Percentiles rank a stretch among this genome's conserved stretches.
These are phyloP conservation scores for Thecamonas trahens DNA, from an alignment of 78 protist species.

Conservation along the genomic window DNA sequence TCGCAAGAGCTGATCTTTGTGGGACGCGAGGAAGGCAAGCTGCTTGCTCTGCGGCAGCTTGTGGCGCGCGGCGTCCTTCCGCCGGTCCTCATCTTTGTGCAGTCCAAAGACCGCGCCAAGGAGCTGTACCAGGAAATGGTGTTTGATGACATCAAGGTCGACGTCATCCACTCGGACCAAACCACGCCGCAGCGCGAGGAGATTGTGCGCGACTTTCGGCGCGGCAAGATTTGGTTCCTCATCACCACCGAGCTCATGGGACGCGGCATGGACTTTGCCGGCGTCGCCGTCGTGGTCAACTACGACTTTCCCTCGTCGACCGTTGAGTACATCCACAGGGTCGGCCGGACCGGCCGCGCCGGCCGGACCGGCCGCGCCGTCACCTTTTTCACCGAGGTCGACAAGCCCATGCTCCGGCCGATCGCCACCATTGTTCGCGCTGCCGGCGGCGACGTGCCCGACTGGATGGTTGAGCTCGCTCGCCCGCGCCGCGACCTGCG, in stretches of 20 bases:
- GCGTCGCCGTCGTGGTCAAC: slow-evolving; percentile 81
- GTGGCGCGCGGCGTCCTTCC: slow-evolving; percentile 71
- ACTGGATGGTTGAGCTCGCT: slow-evolving; percentile 70
- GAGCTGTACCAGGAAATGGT: slow-evolving; percentile 69
- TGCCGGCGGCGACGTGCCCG: slow-evolving; percentile 74
- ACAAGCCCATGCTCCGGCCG: slow-evolving; percentile 24
- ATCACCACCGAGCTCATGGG: slow-evolving; percentile 91
- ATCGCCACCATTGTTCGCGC: slow-evolving; percentile 63
- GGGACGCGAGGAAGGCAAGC: slow-evolving; percentile 87
- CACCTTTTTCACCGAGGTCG: slow-evolving; percentile 79
- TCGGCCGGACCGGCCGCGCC: slow-evolving; percentile 94
- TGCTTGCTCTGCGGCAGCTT: slow-evolving; percentile 76
- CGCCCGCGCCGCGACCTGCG: not conserved
- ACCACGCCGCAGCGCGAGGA: slow-evolving; percentile 58
- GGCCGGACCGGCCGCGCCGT: slow-evolving; percentile 77
- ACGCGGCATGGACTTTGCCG: slow-evolving; percentile 94
- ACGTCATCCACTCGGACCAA: slow-evolving; percentile 72
- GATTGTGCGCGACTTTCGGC: slow-evolving; percentile 61
- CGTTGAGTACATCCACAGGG: slow-evolving; percentile 47
- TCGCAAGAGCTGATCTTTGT: slow-evolving; percentile 70
- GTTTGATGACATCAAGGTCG: slow-evolving; percentile 65
- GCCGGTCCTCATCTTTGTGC: slow-evolving; percentile 90
- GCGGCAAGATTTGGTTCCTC: slow-evolving; percentile 80
- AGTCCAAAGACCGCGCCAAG: slow-evolving; percentile 81
- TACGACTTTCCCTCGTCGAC: slow-evolving; percentile 86